Conservation (phyloP, 208 protist genomes). For the Trypanosoma lewisi region DNA sequence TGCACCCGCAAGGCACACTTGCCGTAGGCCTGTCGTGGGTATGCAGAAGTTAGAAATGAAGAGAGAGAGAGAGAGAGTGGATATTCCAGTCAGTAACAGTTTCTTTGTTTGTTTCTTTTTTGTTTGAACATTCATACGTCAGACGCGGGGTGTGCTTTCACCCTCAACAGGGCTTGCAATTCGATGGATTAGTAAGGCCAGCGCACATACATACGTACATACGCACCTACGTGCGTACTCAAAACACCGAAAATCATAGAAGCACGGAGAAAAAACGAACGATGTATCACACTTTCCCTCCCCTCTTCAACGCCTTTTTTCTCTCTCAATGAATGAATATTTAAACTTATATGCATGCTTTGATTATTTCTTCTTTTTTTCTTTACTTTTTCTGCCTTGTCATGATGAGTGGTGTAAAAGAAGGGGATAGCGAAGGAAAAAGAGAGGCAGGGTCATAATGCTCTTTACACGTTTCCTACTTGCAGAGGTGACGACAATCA, state of each 20-base stretch:
- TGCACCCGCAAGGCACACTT: slow-evolving; percentile 76
- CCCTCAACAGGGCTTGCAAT: too few relatives aligned
- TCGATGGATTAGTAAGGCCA: too few relatives aligned
- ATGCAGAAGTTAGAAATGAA: slow-evolving; percentile 18
- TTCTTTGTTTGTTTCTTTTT: slow-evolving; percentile 19
- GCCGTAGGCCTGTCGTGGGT: slow-evolving; percentile 79
- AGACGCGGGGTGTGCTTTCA: too few relatives aligned
- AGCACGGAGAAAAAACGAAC: too few relatives aligned
- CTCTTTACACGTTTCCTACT: slow-evolving; percentile 32
- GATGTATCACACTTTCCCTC: too few relatives aligned
- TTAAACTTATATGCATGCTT: too few relatives aligned
- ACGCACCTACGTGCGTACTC: too few relatives aligned
- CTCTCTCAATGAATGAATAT: too few relatives aligned
- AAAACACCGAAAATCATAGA: too few relatives aligned
- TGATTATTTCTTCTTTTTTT: slow-evolving; percentile 1
- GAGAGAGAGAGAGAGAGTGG: background rate
- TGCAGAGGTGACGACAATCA: slow-evolving; percentile 71
- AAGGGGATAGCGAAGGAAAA: background rate
- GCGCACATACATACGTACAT: background rate
- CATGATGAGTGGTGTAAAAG: background rate
- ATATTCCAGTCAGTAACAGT: too few relatives aligned
- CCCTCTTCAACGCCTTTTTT: too few relatives aligned
- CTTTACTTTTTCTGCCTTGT: background rate
- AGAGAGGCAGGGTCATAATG: slow-evolving; percentile 21
- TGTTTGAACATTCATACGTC: slow-evolving; percentile 29